Conservation (phyloP, 495 filamentous ascomycete genomes). For the Penicillium steckii region DNA sequence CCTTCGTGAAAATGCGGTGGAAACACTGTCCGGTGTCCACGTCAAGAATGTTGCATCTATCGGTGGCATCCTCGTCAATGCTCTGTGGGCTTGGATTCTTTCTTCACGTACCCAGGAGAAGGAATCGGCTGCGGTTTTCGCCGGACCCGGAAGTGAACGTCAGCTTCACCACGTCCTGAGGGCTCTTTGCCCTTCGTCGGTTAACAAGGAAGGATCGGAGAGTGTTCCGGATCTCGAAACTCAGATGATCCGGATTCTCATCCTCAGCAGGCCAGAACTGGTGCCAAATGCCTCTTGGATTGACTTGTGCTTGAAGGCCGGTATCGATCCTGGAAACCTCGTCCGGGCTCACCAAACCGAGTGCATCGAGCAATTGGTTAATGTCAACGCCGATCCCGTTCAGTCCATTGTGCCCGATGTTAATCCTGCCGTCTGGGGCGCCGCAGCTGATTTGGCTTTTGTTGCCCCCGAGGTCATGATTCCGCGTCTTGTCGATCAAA, state of each 20-base stretch:
- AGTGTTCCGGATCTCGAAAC: constrained; percentile 46
- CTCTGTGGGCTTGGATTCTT: constrained; percentile 81
- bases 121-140: constrained; percentile 67
- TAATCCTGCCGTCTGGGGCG: constrained; percentile 68
- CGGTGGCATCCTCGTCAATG: constrained; percentile 59
- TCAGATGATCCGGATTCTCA: constrained; percentile 70
- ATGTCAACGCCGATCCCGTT: constrained; percentile 39
- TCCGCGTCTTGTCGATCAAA: constrained; percentile 69
- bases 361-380: constrained; percentile 48
- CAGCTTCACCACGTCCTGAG: constrained; percentile 63
- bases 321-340: constrained; percentile 78
- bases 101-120: constrained; percentile 65
- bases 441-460: constrained; percentile 88
- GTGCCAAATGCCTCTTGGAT: constrained; percentile 85
- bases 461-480: constrained; percentile 83
- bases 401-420: constrained; percentile 45
- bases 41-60: constrained; percentile 50
- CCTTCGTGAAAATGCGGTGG: constrained; percentile 57
- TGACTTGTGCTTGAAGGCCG: constrained; percentile 71
- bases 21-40: constrained; percentile 60
- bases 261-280: constrained; percentile 75
- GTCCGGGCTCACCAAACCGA: constrained; percentile 50
- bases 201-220: constrained; percentile 33
- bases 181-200: constrained; percentile 61
- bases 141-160: constrained; percentile 59